Evolutionary conservation across 108 stramenopile species (phyloP), one percentile per base, ranked within the genome.

Genomic region (Cyclotella distinguenda): DNA sequence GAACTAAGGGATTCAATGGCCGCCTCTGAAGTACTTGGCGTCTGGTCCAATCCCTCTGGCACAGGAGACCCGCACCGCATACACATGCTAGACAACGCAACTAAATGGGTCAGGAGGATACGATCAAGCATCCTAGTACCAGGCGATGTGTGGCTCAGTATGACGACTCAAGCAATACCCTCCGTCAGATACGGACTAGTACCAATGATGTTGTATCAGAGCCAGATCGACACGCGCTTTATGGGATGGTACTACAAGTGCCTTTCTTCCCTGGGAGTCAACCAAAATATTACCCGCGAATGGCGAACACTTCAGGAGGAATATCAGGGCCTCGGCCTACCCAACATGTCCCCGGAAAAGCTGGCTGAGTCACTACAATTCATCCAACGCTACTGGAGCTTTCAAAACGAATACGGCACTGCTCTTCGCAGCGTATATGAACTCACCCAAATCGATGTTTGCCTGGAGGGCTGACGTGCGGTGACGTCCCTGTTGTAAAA

Each of bases 371-470:
- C 44, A 5, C n/a, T 45, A 45, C 44, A 45, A 8, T 45, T 5
- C 15, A 5, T 45, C 13, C 44, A n/a, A n/a, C n/a, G 44, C 7
- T 18, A 45, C 44, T 45, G 44, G 44, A n/a, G n/a, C 7, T 31
- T 54, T 34, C 13, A 16, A 6, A 33, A 54, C 6, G 52, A 33
- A 11, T 18, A 18, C 2, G 52, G 52, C 6, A 31, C 18, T 5
- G n/a, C 35, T 34, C 33, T 54, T 10, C 11, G 52, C 3, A 33
- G 35, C n/a, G 52, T 33, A n/a, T 54, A 54, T 34, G 52, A 54
- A 16, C 30, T 31, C 4, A 8, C 35, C 3, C 52, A 54, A 34
- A 11, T 54, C 3, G 52, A 54, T 8, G 35, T 33, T 7, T 31
- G 52, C 6, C 18, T 54, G 8, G 16, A 50, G 16, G n/a, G n/a